Conservation (phyloP, 441 rosid species). For the Flueggea neowawraea region DNA sequence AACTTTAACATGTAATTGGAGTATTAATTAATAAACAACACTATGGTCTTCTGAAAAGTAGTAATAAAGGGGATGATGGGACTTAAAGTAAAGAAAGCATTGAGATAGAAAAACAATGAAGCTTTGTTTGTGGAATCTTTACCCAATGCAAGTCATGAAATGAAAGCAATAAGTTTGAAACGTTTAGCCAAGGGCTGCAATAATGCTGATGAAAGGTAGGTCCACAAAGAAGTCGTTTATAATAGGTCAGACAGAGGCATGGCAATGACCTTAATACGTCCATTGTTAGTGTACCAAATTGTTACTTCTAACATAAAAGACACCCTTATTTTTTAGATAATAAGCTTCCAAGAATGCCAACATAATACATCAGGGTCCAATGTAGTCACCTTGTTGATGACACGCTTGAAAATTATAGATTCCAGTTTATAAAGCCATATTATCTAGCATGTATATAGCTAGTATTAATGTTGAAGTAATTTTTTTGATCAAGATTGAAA, state of each 20-base stretch:
- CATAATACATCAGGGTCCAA: too few species aligned
- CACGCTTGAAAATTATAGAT: too few species aligned
- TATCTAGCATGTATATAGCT: too few species aligned
- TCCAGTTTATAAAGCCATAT: too few species aligned
- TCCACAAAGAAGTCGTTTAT: slow-evolving; percentile 19
- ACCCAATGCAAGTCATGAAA: not conserved
- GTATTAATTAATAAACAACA: too few species aligned
- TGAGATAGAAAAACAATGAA: not conserved
- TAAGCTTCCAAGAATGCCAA: too few species aligned
- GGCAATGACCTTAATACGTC: slow-evolving; percentile 14
- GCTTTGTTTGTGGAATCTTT: not conserved
- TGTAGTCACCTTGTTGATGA: too few species aligned
- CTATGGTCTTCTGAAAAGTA: too few species aligned
- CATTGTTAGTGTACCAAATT: slow-evolving; percentile 8
- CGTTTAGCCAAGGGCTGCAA: not conserved
- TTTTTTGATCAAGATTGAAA: too few species aligned
- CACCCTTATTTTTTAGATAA: too few species aligned
- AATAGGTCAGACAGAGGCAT: slow-evolving; percentile 14
- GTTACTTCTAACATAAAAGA: slow-evolving; percentile 5
- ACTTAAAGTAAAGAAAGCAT: not conserved
- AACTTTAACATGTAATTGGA: too few species aligned
- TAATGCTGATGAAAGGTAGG: slow-evolving; percentile 9
- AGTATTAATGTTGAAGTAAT: too few species aligned
- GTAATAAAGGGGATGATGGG: not conserved
- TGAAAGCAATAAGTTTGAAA: not conserved